Conservation (phyloP, 1,284 basidiomycete genomes). For the Phenoliferia sp. region DNA sequence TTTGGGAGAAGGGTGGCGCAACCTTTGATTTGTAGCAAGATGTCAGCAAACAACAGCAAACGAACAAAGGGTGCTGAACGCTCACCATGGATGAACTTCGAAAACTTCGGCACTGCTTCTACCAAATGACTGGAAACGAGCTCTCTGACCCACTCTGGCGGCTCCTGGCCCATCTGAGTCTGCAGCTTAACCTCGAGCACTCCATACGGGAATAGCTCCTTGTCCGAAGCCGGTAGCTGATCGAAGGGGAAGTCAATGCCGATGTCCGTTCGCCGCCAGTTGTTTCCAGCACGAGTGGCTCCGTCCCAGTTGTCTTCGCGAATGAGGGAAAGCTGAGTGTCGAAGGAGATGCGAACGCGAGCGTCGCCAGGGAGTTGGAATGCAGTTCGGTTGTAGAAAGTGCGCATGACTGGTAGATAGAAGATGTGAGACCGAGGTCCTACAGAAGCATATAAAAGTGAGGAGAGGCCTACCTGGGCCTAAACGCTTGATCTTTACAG, state of each 20-base stretch:
- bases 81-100: constrained; percentile 82
- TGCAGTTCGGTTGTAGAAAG: constrained; percentile 99
- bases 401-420: constrained; percentile 68
- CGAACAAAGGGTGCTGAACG: not conserved
- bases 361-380: constrained; percentile 99
- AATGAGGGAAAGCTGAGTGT: constrained; percentile 90
- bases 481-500: constrained; percentile 76
- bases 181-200: constrained; percentile 96
- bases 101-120: constrained; percentile 49
- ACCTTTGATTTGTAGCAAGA: constrained; percentile 46
- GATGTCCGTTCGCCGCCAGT: constrained; percentile 92
- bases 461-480: constrained; percentile 60
- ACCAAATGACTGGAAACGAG: constrained; percentile 91
- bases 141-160: constrained; percentile 93
- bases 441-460: too few species aligned
- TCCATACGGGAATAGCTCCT: constrained; percentile 86
- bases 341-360: constrained; percentile 93
- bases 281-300: constrained; percentile 64
- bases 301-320: constrained; percentile 98
- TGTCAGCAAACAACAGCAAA: not conserved
- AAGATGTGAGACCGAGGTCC: not conserved
- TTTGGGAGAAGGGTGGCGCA: constrained; percentile 89
- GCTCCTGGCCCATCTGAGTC: constrained; percentile 92
- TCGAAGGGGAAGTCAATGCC: constrained; percentile 62
- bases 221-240: constrained; percentile 70